These are phyloP conservation scores for Colletotrichum horii DNA, from an alignment of 2,329 filamentous ascomycete species.

Conservation along the genomic window DNA sequence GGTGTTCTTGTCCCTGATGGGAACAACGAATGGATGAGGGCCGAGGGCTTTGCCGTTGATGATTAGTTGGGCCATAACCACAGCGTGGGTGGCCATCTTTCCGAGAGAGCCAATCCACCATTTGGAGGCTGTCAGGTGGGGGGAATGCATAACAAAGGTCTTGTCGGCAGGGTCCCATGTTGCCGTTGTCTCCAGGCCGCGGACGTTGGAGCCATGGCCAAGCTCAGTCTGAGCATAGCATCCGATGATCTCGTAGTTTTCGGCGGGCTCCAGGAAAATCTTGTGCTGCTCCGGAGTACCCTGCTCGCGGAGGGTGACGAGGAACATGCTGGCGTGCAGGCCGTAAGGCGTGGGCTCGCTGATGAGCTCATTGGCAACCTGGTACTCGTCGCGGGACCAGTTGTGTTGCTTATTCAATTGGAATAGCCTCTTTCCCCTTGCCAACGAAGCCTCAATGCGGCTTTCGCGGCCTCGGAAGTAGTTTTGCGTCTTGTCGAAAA, in stretches of 20 bases:
- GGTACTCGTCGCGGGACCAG: constrained; percentile 71
- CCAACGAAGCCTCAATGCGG: constrained; percentile 72
- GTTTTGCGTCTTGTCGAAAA: constrained; percentile 81
- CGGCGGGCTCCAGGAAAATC: constrained; percentile 71
- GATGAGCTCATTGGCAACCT: constrained; percentile 70
- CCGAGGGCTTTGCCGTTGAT: constrained; percentile 72
- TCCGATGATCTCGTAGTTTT: constrained; percentile 75
- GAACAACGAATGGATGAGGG: constrained; percentile 80
- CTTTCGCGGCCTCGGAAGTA: constrained; percentile 75
- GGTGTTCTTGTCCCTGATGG: constrained; percentile 73
- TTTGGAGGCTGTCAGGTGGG: constrained; percentile 76
- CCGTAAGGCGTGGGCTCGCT: constrained; percentile 77
- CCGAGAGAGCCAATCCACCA: constrained; percentile 87
- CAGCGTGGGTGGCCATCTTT: constrained; percentile 76
- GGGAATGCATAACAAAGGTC: constrained; percentile 77
- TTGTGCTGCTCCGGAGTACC: constrained; percentile 76
- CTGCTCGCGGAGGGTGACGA: constrained; percentile 70
- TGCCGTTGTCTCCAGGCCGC: constrained; percentile 74
- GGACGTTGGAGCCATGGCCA: constrained; percentile 79
- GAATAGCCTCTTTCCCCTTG: constrained; percentile 72
- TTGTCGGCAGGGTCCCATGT: constrained; percentile 77
- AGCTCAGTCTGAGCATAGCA: constrained; percentile 85
- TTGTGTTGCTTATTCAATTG: constrained; percentile 70
- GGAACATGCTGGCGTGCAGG: constrained; percentile 64
- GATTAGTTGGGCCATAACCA: constrained; percentile 79